Percentiles rank a stretch among this genome's conserved stretches.
Evolutionary conservation across 495 filamentous ascomycete genomes (phyloP).

Genomic region (Daldinia grandis): DNA sequence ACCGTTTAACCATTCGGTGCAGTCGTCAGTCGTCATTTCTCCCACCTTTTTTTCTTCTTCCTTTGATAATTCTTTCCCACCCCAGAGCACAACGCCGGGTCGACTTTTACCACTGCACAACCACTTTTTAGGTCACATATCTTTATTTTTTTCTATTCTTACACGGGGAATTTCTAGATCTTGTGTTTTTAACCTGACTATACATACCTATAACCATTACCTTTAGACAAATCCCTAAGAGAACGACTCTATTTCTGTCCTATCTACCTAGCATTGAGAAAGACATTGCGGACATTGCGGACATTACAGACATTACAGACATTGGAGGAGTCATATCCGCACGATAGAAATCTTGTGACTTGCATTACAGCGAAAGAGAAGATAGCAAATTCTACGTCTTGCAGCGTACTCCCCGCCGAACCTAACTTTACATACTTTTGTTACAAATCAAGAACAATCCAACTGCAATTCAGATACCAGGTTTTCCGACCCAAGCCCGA

Average conservation of each 20-base stretch:
- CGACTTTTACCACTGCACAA: constrained; percentile 7
- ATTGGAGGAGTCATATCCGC: constrained; percentile 21
- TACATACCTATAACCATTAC: constrained; percentile 7
- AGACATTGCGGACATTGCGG: neutral
- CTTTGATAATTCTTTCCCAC: constrained; percentile 36
- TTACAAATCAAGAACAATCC: constrained; percentile 29
- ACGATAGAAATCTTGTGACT: constrained; percentile 38
- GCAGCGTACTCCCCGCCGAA: constrained; percentile 23
- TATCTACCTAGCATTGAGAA: constrained; percentile 18
- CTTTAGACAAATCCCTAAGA: constrained; percentile 28
- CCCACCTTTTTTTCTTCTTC: constrained; percentile 40
- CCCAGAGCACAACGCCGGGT: constrained; percentile 18
- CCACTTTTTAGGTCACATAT: constrained; percentile 13
- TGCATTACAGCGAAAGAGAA: constrained; percentile 37
- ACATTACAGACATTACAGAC: constrained; percentile 6
- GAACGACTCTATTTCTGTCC: constrained; percentile 27
- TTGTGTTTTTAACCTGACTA: constrained; percentile 15
- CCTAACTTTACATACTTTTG: constrained; percentile 14
- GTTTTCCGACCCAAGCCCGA: constrained; percentile 10
- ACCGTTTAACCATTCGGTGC: constrained; percentile 31
- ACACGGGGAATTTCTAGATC: constrained; percentile 26
- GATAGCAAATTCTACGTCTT: constrained; percentile 18
- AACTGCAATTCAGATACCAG: neutral
- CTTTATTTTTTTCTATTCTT: constrained; percentile 11
- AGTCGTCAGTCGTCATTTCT: constrained; percentile 42